A percentile compares a stretch with the other conserved stretches of the same genome.
phyloP scores from a whole-genome alignment of 2,329 filamentous ascomycete genomes.

The Davidsoniella virescens region DNA sequence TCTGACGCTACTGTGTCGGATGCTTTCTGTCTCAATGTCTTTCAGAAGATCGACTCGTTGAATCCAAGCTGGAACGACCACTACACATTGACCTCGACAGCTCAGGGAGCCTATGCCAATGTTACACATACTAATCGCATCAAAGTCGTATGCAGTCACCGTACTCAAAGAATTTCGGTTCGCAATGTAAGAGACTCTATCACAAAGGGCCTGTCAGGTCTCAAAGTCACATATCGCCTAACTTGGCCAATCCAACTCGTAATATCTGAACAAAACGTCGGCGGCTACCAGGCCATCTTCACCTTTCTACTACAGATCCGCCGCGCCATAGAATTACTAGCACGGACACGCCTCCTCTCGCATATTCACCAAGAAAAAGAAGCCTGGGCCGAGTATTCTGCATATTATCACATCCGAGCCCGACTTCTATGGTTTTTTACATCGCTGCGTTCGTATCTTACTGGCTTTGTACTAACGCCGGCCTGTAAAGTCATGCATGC shows the following conservation, averaged over 20 bases:
- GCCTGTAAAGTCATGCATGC: conserved; percentile 38
- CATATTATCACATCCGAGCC: conserved; percentile 46
- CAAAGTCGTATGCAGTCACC: conserved; percentile 35
- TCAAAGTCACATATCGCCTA: conserved; percentile 54
- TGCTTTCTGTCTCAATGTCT: conserved; percentile 50
- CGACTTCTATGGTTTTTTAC: conserved; percentile 65
- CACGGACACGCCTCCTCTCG: conserved; percentile 30
- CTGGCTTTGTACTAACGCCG: conserved; percentile 52
- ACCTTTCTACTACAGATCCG: conserved; percentile 64
- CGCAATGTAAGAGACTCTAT: conserved; percentile 41
- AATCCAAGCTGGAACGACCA: conserved; percentile 57
- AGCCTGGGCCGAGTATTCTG: conserved; percentile 26
- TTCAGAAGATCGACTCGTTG: conserved; percentile 53
- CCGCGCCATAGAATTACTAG: conserved; percentile 51
- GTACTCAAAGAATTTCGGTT: conserved; percentile 25
- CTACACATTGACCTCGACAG: conserved; percentile 63
- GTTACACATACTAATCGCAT: conserved; percentile 42
- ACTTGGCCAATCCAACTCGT: conserved; percentile 56
- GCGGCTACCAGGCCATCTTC: conserved; percentile 55
- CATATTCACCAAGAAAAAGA: conserved; percentile 18
- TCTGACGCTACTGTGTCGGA: conserved; percentile 54
- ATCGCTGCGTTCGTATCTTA: conserved; percentile 59
- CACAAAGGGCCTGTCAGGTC: conserved; percentile 34
- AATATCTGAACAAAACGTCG: conserved; percentile 46
- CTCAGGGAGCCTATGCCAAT: conserved; percentile 52